Base-by-base conservation (phyloP, 768 basidiomycete genomes). In the Amanita polypyramis region DNA sequence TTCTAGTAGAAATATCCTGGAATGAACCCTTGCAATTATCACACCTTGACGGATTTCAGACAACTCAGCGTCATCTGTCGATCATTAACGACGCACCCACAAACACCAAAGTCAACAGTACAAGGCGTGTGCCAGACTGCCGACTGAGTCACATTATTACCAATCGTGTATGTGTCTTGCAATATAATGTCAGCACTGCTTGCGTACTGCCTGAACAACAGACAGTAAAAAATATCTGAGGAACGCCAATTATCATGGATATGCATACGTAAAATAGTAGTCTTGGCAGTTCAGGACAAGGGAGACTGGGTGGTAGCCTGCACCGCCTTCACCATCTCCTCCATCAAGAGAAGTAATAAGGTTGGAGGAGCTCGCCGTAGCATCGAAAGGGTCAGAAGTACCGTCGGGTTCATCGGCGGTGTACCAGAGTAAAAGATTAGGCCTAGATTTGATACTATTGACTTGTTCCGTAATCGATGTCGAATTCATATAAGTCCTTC, bases 341-440 rank as follows among this genome's bases (percentile, higher is more conserved):
- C 73, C 71, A 39, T 84, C 81, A 7, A 82, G 58, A 2, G 69
- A 68, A 33, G 74, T 74, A 55, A 85, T 82, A 5, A 79, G 65
- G 50, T 78, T 72, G 30, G 75, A 75, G 0, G 80, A 62, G 20
- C 60, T 62, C 2, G 62, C 50, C 0, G 85, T 78, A 0, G 82
- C 80, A 43, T 80, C 69, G 34, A 82, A 65, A 6, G 85, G 82
- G 51, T 85, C 80, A 8, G 72, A 72, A 0, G 76, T 80, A 33
- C 84, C 83, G 54, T 86, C 83, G 0, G 80, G 82, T 60, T 87
- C 84, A 53, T 87, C 82, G 0, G 70, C 80, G 1, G 82, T 85
- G 61, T 85, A 85, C 79, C 80, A 84, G 1, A 82, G 62, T 12
- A 88, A 67, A 21, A 90, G 71, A 53, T 85, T 88, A 0, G 77